Evolutionary conservation across 2,329 filamentous ascomycete species (phyloP).

Genomic region (Talaromyces marneffei): DNA sequence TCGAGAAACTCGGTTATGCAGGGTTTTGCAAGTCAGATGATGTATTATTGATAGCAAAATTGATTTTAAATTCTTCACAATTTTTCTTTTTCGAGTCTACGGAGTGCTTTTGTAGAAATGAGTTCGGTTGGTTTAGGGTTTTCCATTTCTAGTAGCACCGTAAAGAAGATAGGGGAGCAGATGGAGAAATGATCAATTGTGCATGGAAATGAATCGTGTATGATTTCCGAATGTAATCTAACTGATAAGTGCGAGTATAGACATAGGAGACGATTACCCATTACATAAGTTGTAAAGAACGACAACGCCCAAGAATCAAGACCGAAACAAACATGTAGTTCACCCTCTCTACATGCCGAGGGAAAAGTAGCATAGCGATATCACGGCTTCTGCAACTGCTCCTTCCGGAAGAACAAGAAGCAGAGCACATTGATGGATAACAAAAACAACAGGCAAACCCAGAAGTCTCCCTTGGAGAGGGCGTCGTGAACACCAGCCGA

Average conservation of each 20-base stretch:
- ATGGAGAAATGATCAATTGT: no score
- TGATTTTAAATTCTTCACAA: not conserved
- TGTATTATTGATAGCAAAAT: slow-evolving; percentile 9
- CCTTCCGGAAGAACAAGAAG: slow-evolving; percentile 43
- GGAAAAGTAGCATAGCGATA: not conserved
- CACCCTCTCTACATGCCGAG: no score
- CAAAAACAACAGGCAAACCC: slow-evolving; percentile 43
- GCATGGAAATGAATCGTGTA: not conserved
- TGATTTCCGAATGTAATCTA: not conserved
- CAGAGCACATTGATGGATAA: slow-evolving; percentile 51
- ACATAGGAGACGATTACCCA: not conserved
- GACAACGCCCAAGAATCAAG: not conserved
- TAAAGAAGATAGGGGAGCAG: no score
- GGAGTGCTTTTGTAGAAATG: no score
- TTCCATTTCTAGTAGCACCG: no score
- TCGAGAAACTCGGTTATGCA: slow-evolving; percentile 5
- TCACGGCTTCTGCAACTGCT: slow-evolving; percentile 23
- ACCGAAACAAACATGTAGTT: no score
- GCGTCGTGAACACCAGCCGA: slow-evolving; percentile 15
- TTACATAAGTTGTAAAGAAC: not conserved
- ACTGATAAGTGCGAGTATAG: not conserved
- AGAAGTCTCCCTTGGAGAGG: slow-evolving; percentile 18
- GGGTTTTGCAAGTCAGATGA: slow-evolving; percentile 5
- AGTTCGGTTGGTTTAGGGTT: no score
- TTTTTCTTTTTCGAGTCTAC: no score